Percentiles rank a stretch among this genome's conserved stretches.
Evolutionary conservation across 1,139 yeast species (phyloP).

Genomic region (Diutina mesorugosa): DNA sequence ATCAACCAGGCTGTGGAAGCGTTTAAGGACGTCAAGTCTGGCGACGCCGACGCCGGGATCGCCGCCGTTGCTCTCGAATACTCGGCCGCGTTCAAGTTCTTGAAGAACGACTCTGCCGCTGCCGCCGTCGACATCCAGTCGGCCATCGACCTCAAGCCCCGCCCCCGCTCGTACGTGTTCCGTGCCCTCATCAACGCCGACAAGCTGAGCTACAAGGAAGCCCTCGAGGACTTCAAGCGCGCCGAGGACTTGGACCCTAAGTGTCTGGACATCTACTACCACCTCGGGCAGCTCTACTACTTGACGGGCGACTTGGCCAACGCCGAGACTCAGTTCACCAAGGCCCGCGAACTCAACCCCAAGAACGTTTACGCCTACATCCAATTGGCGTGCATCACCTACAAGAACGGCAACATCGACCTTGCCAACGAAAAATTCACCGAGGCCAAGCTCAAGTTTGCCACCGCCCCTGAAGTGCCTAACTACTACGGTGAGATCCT

Average conservation of each 20-base stretch:
- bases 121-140: constrained; percentile 43
- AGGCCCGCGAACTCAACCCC: constrained; percentile 64
- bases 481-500: constrained; percentile 92
- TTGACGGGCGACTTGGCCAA: constrained; percentile 61
- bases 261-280: constrained; percentile 80
- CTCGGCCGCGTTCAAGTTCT: constrained; percentile 69
- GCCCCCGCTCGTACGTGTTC: constrained; percentile 74
- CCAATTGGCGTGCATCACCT: constrained; percentile 85
- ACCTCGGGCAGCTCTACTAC: constrained; percentile 86
- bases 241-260: constrained; percentile 63
- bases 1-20: constrained; percentile 56
- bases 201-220: constrained; percentile 46
- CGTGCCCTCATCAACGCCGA: constrained; percentile 83
- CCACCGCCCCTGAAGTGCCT: constrained; percentile 84
- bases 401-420: constrained; percentile 61
- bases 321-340: constrained; percentile 67
- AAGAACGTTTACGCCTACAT: constrained; percentile 75
- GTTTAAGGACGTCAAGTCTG: constrained; percentile 17
- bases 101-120: constrained; percentile 49
- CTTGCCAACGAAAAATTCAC: constrained; percentile 55
- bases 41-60: constrained; percentile 34
- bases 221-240: constrained; percentile 56
- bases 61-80: constrained; percentile 67
- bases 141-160: constrained; percentile 58
- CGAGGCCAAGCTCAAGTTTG: constrained; percentile 65